Conservation (phyloP, 2,329 filamentous ascomycete genomes). For the Cytospora piceicola region DNA sequence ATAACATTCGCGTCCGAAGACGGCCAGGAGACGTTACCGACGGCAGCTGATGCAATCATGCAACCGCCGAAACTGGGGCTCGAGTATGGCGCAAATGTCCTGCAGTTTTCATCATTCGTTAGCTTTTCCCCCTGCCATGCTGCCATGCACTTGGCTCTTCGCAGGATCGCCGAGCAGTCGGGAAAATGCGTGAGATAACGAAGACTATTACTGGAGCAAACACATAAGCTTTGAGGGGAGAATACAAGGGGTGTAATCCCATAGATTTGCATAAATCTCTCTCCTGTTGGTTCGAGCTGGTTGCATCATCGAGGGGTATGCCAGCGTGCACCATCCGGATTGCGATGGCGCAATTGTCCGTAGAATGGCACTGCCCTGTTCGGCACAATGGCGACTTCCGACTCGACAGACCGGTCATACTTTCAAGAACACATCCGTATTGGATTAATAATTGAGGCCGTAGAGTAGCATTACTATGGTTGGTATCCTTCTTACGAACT, state of each 20-base stretch:
- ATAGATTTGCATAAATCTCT: background rate
- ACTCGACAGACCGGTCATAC: background rate
- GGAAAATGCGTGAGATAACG: slow-evolving; percentile 9
- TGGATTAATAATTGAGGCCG: background rate
- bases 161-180: slow-evolving; percentile 1
- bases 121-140: slow-evolving; percentile 14
- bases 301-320: slow-evolving; percentile 23
- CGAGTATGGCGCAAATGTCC: slow-evolving; percentile 27
- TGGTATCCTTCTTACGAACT: background rate
- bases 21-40: slow-evolving; percentile 18
- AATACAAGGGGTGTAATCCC: background rate
- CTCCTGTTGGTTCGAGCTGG: slow-evolving; percentile 16
- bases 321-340: slow-evolving; percentile 25
- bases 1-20: slow-evolving; percentile 27
- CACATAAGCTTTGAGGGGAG: background rate
- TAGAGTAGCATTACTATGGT: background rate
- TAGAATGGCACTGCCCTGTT: slow-evolving; percentile 1
- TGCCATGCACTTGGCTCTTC: background rate
- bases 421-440: background rate
- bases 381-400: slow-evolving; percentile 1
- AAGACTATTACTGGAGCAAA: background rate
- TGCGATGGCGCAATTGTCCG: slow-evolving; percentile 29
- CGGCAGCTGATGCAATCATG: slow-evolving; percentile 24
- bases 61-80: slow-evolving; percentile 24
- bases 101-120: slow-evolving; percentile 29